These are phyloP conservation scores for Tetradesmus obliquus DNA, from an alignment of 139 green algal species.

Conservation along the genomic window DNA sequence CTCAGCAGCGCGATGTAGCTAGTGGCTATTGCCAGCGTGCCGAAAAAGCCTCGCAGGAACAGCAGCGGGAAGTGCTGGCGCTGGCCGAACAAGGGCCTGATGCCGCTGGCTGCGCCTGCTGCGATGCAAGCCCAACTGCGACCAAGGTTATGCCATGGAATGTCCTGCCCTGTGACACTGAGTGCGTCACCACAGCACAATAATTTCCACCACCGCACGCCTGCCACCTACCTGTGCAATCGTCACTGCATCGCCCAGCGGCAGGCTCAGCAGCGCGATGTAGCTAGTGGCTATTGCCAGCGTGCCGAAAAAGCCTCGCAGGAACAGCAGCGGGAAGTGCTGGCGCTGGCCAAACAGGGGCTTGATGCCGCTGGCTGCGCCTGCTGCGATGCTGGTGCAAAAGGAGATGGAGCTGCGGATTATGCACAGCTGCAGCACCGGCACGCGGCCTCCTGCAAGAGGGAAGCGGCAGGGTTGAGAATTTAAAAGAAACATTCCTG, in stretches of 20 bases:
- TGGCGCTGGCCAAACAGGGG: slow-evolving; percentile 24
- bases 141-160: no score
- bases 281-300: slow-evolving; percentile 14
- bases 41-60: neutral
- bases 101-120: neutral
- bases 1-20: neutral
- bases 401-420: slow-evolving; percentile 35
- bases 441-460: neutral
- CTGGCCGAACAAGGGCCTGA: neutral
- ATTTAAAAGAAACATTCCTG: no score
- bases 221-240: no score
- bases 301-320: slow-evolving; percentile 31
- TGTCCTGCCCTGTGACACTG: no score
- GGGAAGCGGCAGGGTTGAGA: neutral
- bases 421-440: slow-evolving; percentile 37
- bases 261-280: slow-evolving; percentile 13
- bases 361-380: neutral
- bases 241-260: slow-evolving; percentile 47
- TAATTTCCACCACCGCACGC: no score
- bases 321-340: slow-evolving; percentile 19
- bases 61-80: neutral
- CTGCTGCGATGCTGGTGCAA: neutral
- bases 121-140: no score
- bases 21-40: neutral
- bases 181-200: no score